phyloP scores from a whole-genome alignment of 306 rosid genomes.

The Sicyos edulis region DNA sequence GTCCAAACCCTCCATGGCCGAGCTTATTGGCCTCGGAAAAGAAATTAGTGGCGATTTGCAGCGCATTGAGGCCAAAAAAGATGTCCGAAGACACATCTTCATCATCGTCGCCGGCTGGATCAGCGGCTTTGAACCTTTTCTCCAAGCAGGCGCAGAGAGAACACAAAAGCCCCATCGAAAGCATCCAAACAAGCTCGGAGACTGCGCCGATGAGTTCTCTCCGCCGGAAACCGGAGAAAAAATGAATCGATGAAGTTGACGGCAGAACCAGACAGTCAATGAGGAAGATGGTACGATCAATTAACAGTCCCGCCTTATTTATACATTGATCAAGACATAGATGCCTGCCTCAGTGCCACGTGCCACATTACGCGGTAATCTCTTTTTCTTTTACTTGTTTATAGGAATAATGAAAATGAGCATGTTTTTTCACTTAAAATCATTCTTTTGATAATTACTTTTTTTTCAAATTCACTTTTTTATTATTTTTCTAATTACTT shows the following conservation, averaged over 20 bases:
- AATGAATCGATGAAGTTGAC: neutral
- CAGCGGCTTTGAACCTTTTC: conserved; percentile 20
- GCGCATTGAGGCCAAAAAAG: conserved; percentile 46
- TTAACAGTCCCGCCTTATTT: no score
- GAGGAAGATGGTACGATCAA: neutral
- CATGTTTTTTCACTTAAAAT: no score
- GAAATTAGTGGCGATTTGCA: conserved; percentile 69
- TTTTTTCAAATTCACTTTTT: no score
- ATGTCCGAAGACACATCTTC: conserved; percentile 32
- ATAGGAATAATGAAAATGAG: no score
- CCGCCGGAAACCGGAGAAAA: neutral
- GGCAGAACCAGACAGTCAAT: neutral
- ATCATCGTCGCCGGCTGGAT: conserved; percentile 23
- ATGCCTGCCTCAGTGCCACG: no score
- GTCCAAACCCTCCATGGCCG: conserved; percentile 96
- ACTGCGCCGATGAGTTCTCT: neutral
- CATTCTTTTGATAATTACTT: no score
- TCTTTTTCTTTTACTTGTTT: no score
- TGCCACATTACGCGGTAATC: no score
- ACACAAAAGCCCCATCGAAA: conserved; percentile 38
- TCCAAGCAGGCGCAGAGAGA: conserved; percentile 35
- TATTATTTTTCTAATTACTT: no score
- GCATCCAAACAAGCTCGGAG: conserved; percentile 18
- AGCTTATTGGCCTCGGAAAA: conserved; percentile 64
- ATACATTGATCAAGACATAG: no score